Evolutionary conservation across 768 basidiomycete genomes (phyloP), one percentile per base, ranked within the genome.

Genomic region (Trametopsis cervina): DNA sequence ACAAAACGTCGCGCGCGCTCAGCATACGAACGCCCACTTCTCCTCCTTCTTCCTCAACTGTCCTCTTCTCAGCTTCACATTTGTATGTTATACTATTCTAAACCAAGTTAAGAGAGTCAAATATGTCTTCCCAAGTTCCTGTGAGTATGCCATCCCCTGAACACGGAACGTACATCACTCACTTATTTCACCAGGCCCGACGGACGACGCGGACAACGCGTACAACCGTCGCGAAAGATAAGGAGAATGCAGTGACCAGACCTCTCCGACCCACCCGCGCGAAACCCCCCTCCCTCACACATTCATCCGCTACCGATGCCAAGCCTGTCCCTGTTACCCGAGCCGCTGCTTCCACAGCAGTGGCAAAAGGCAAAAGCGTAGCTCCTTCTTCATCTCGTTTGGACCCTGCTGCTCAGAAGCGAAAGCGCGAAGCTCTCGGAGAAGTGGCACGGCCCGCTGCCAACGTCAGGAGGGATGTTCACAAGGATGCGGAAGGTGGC

Each of bases 361-460:
- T 80, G 44, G 76, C 77, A 42, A 67, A 73, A 57, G 73, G 77
- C 23, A 81, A 80, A 64, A 60, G 69, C 37, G 62, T 46, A 17
- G 66, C 70, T 37, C 66, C 74, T 6, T 58, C 72, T 53, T 68
- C 73, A 29, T 64, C 66, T 52, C 73, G 78, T 53, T 57, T 63
- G 18, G 78, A 82, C 37, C 66, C 68, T 12, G 64, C 69, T 17
- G 68, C 70, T 2, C 74, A 74, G 40, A 87, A 87, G 61, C 77
- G 86, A 47, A 89, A 89, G 63, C 82, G 88, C 17, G 81, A 82
- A 42, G 85, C 81, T 0, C 70, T 90, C 36, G 77, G 77, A 13
- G 89, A 90, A 60, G 83, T 89, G 38, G 78, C 79, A 6, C 69
- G 70, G 2, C 60, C 70, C 52, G 80, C 81, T 57, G 80, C 77